Conservation (phyloP, 1,284 basidiomycete species). For the Coniferiporia sulphurascens region DNA sequence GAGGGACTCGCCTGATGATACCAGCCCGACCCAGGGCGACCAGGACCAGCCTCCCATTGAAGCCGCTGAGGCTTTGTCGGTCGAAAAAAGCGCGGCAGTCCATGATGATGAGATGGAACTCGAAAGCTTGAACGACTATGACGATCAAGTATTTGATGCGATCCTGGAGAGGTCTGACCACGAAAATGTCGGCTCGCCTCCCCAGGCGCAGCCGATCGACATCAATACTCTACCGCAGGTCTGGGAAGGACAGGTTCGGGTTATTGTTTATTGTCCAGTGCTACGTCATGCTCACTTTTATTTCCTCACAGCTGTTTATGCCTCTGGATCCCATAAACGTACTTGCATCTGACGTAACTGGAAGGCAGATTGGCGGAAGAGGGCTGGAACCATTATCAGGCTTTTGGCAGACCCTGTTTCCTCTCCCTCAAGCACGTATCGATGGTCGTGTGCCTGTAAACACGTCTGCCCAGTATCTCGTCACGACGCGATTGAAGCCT, state of each 20-base stretch:
- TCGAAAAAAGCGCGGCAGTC: constrained; percentile 23
- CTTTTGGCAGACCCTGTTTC: constrained; percentile 70
- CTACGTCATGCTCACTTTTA: background rate
- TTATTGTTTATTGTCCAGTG: constrained; percentile 8
- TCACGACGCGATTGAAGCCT: constrained; percentile 69
- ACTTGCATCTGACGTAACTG: constrained; percentile 59
- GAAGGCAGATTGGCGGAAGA: constrained; percentile 69
- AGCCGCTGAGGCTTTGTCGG: constrained; percentile 18
- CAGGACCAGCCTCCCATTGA: constrained; percentile 23
- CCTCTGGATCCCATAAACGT: constrained; percentile 65
- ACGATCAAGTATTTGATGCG: constrained; percentile 75
- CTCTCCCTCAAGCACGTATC: constrained; percentile 58
- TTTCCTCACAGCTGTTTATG: constrained; percentile 56
- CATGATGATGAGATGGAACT: constrained; percentile 41
- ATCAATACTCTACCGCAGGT: constrained; percentile 54
- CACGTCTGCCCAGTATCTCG: constrained; percentile 70
- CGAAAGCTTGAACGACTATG: constrained; percentile 46
- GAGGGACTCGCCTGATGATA: constrained; percentile 25
- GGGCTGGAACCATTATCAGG: constrained; percentile 47
- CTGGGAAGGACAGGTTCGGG: constrained; percentile 68
- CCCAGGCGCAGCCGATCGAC: constrained; percentile 30
- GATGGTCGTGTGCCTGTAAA: constrained; percentile 78
- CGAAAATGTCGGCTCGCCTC: background rate
- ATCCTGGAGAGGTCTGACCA: constrained; percentile 48
- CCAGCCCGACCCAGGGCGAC: constrained; percentile 14